These are phyloP conservation scores for Penicillium frequentans DNA, from an alignment of 2,329 filamentous ascomycete genomes.

Conservation along the genomic window DNA sequence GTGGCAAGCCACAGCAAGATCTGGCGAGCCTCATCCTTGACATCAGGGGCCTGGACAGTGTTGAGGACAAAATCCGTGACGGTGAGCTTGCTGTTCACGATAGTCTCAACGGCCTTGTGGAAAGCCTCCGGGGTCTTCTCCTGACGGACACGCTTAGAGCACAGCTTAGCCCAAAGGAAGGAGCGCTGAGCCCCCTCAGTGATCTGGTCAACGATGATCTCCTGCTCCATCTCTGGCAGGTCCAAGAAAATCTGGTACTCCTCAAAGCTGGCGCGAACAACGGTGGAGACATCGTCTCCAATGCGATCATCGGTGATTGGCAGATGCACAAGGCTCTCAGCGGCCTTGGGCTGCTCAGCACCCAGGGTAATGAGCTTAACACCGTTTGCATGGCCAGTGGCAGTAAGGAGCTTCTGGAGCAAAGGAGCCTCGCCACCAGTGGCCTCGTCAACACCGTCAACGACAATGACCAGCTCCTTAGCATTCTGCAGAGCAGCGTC, in stretches of 20 bases:
- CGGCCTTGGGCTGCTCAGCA: constrained; percentile 18
- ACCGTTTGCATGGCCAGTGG: constrained; percentile 20
- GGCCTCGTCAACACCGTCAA: constrained; percentile 42
- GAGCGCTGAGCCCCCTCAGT: constrained; percentile 36
- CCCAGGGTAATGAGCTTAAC: constrained; percentile 35
- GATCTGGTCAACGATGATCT: constrained; percentile 33
- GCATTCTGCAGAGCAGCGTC: constrained; percentile 27
- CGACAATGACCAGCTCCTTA: constrained; percentile 38
- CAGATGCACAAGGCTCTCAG: constrained; percentile 17
- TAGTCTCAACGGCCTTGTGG: constrained; percentile 28
- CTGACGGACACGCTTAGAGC: constrained; percentile 29
- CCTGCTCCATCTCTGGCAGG: constrained; percentile 34
- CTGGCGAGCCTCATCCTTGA: constrained; percentile 32
- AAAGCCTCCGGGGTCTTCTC: constrained; percentile 28
- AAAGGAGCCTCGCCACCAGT: constrained; percentile 30
- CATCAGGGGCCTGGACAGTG: constrained; percentile 22
- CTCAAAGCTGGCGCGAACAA: constrained; percentile 31
- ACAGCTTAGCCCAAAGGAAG: constrained; percentile 43
- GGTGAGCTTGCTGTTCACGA: constrained; percentile 26
- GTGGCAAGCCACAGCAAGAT: constrained; percentile 42
- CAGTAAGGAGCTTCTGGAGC: constrained; percentile 27
- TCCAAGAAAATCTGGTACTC: constrained; percentile 20
- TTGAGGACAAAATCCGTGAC: constrained; percentile 34
- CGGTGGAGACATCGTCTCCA: constrained; percentile 38
- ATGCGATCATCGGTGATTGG: constrained; percentile 33